Conservation (phyloP, 1,139 yeast genomes). For the Candida anutae region DNA sequence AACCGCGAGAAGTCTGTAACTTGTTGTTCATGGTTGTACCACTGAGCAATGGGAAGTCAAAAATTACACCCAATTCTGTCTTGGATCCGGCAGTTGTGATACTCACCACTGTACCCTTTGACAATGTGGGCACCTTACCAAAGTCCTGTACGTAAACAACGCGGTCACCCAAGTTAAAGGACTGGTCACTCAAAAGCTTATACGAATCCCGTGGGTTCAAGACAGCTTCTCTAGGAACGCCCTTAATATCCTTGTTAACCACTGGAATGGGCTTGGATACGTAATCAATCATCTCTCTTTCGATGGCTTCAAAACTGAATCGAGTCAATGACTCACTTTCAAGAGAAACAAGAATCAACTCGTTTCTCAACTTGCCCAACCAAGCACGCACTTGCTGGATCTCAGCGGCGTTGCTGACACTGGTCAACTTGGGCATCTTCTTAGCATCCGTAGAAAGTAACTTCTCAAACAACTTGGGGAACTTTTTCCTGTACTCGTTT, state of each 20-base stretch:
- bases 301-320: conserved; percentile 61
- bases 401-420: conserved; percentile 21
- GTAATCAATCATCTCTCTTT: conserved; percentile 48
- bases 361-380: conserved; percentile 49
- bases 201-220: conserved; percentile 70
- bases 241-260: conserved; percentile 54
- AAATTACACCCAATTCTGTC: conserved; percentile 61
- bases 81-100: conserved; percentile 57
- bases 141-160: conserved; percentile 78
- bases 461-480: conserved; percentile 52
- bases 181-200: conserved; percentile 66
- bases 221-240: conserved; percentile 82
- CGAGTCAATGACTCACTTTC: conserved; percentile 76
- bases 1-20: conserved; percentile 70
- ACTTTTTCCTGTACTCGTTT: conserved; percentile 49
- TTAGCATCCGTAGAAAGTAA: conserved; percentile 18
- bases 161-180: conserved; percentile 82
- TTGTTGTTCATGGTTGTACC: conserved; percentile 80
- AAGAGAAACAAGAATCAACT: conserved; percentile 58
- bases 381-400: conserved; percentile 43
- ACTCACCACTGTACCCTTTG: conserved; percentile 88
- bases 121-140: conserved; percentile 83
- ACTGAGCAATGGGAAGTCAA: conserved; percentile 75
- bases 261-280: conserved; percentile 32
- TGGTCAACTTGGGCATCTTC: conserved; percentile 22